A percentile compares a stretch with the other conserved stretches of the same genome.
phyloP scores from a whole-genome alignment of 2,329 filamentous ascomycete species.

The Sclerotiophoma versabilis region DNA sequence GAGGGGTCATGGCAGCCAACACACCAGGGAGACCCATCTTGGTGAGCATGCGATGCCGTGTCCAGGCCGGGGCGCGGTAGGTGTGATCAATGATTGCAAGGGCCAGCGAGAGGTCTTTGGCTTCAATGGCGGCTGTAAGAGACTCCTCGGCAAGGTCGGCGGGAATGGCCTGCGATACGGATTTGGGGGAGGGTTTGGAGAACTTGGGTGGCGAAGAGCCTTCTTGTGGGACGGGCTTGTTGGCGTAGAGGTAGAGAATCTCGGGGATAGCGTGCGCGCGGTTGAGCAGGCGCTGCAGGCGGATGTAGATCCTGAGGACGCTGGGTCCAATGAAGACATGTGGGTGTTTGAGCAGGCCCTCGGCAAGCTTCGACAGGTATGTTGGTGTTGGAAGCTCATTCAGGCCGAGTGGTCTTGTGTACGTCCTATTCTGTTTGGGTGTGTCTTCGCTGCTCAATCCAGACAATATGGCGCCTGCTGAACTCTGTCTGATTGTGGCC shows the following conservation, averaged over 20 bases:
- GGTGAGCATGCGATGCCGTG: slow-evolving; percentile 70
- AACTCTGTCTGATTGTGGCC: slow-evolving; percentile 38
- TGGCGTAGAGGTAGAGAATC: slow-evolving; percentile 81
- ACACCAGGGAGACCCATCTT: slow-evolving; percentile 67
- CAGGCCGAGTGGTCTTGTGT: slow-evolving; percentile 21
- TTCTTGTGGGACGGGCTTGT: slow-evolving; percentile 75
- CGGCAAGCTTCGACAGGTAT: slow-evolving; percentile 64
- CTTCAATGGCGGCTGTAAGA: slow-evolving; percentile 78
- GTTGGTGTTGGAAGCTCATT: slow-evolving; percentile 39
- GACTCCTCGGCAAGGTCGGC: slow-evolving; percentile 74
- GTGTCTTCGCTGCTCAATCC: slow-evolving; percentile 34
- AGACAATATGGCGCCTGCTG: slow-evolving; percentile 44
- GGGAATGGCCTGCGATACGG: slow-evolving; percentile 75
- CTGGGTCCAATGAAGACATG: slow-evolving; percentile 80
- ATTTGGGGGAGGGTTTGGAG: slow-evolving; percentile 67
- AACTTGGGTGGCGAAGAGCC: slow-evolving; percentile 58
- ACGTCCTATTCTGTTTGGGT: slow-evolving; percentile 11
- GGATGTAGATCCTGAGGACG: slow-evolving; percentile 76
- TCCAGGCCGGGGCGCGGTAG: slow-evolving; percentile 71
- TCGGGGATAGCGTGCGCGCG: slow-evolving; percentile 79
- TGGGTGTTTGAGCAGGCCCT: slow-evolving; percentile 73
- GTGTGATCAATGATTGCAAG: slow-evolving; percentile 76
- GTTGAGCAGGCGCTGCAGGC: slow-evolving; percentile 75
- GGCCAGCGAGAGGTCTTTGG: slow-evolving; percentile 78
- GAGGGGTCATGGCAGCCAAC: slow-evolving; percentile 65